Percentiles rank a stretch among this genome's conserved stretches.
phyloP scores from a whole-genome alignment of 2,329 filamentous ascomycete species.

The Sporothrix schenckii region DNA sequence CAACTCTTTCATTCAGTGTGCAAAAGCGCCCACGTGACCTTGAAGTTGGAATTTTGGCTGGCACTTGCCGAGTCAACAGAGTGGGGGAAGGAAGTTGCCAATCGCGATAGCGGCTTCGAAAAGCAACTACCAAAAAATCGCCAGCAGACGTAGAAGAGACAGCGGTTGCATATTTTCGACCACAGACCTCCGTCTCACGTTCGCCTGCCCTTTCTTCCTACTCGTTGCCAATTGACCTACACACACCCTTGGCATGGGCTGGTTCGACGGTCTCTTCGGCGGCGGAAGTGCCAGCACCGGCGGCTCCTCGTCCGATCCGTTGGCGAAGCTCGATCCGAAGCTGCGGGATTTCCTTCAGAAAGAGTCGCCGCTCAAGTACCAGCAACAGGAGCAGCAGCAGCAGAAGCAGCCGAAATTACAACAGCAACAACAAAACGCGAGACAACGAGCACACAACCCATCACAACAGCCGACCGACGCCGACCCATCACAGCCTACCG shows the following conservation, averaged over 20 bases:
- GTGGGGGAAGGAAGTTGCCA: slow-evolving; percentile 21
- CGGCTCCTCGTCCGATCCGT: slow-evolving; percentile 58
- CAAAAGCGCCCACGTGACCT: slow-evolving; percentile 21
- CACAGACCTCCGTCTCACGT: neutral
- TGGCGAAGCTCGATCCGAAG: slow-evolving; percentile 77
- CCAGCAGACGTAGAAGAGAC: neutral
- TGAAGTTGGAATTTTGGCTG: neutral
- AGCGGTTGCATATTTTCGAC: neutral
- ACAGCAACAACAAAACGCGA: slow-evolving; percentile 31
- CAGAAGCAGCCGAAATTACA: slow-evolving; percentile 32
- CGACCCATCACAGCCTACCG: slow-evolving; percentile 33
- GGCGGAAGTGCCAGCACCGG: slow-evolving; percentile 41
- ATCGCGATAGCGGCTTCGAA: slow-evolving; percentile 25
- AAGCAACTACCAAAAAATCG: slow-evolving; percentile 8
- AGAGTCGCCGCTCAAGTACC: slow-evolving; percentile 71
- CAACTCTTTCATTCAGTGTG: neutral
- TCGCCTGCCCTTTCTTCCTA: neutral
- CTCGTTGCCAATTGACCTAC: neutral
- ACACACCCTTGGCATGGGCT: slow-evolving; percentile 53
- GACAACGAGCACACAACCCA: slow-evolving; percentile 2
- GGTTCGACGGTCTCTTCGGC: slow-evolving; percentile 57
- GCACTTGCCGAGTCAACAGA: neutral
- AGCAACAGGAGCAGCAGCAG: slow-evolving; percentile 37
- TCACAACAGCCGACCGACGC: neutral
- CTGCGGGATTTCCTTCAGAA: slow-evolving; percentile 82